A percentile compares a stretch with the other conserved stretches of the same genome.
phyloP scores from a whole-genome alignment of 192 early-diverging fungal genomes.

The Linnemannia schmuckeri region DNA sequence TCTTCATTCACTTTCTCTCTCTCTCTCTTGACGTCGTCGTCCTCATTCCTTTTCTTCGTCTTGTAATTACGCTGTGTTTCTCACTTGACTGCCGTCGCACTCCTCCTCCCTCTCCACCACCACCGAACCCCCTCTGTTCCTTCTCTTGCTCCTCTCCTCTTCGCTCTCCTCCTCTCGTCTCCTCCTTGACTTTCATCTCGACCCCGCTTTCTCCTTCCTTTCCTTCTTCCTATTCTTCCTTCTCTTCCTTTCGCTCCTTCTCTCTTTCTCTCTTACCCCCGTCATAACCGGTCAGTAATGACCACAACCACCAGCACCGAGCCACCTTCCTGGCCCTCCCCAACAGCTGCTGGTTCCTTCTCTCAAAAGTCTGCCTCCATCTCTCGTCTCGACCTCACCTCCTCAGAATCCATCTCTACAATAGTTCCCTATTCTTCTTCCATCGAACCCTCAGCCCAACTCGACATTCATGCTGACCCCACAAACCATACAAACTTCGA shows the following conservation, averaged over 20 bases:
- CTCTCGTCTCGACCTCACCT: slow-evolving; percentile 3
- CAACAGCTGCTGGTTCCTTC: neutral
- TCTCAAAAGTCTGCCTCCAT: slow-evolving; percentile 23
- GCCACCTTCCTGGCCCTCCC: slow-evolving; percentile 19
- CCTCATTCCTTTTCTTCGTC: neutral
- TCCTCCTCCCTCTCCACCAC: neutral
- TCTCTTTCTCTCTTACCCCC: neutral
- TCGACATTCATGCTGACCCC: neutral
- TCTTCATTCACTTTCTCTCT: neutral
- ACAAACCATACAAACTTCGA: neutral
- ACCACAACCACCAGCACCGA: slow-evolving; percentile 32
- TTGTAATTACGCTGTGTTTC: neutral
- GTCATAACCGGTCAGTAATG: slow-evolving; percentile 11
- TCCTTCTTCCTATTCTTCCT: neutral
- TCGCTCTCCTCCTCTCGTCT: neutral
- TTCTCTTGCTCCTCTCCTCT: neutral
- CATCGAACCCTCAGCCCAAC: neutral
- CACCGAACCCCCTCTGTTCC: neutral
- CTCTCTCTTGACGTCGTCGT: neutral
- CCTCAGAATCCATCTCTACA: neutral
- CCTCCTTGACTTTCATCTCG: neutral
- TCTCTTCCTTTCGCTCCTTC: neutral
- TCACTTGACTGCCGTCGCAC: neutral
- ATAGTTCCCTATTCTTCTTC: neutral
- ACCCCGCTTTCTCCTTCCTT: neutral